These are phyloP conservation scores for Bonnemaisonia californica DNA, from an alignment of 31 red algal genomes.

Conservation along the genomic window DNA sequence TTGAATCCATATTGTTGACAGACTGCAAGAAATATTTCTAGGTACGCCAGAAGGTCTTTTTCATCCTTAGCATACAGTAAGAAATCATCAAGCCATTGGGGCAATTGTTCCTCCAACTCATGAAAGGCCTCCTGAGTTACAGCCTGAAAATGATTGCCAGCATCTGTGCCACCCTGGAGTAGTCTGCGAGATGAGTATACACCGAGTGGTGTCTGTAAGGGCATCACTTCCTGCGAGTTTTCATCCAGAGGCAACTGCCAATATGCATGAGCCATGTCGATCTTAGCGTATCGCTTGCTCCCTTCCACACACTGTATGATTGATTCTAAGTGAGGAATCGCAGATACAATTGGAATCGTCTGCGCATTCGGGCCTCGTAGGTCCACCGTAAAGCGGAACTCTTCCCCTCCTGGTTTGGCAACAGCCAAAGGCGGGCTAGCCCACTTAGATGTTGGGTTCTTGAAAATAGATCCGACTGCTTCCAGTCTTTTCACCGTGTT, in stretches of 20 bases:
- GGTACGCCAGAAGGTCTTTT: background rate
- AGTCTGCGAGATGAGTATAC: background rate
- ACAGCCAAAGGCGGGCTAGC: constrained; percentile 25
- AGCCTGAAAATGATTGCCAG: constrained; percentile 26
- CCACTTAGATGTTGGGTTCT: constrained; percentile 16
- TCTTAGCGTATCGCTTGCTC: constrained; percentile 10
- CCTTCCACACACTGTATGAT: constrained; percentile 5
- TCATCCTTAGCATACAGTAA: background rate
- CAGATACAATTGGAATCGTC: constrained; percentile 18
- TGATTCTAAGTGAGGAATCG: constrained; percentile 36
- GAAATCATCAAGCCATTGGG: constrained; percentile 31
- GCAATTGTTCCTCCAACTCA: background rate
- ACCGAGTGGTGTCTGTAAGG: constrained; percentile 17
- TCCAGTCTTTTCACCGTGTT: constrained; percentile 22
- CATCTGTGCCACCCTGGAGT: constrained; percentile 27
- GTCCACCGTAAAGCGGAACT: constrained; percentile 36
- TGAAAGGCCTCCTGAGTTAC: background rate
- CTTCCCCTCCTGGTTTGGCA: constrained; percentile 25
- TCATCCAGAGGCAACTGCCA: constrained; percentile 17
- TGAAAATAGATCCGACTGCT: constrained; percentile 30
- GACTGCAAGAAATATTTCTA: constrained; percentile 1
- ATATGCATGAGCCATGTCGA: constrained; percentile 26
- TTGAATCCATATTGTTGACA: constrained; percentile 8
- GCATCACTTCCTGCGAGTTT: constrained; percentile 19
- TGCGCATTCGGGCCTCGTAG: background rate